A percentile compares a stretch with the other conserved stretches of the same genome.
Evolutionary conservation across 2,329 filamentous ascomycete species (phyloP).

Genomic region (Aspergillus awamori): DNA sequence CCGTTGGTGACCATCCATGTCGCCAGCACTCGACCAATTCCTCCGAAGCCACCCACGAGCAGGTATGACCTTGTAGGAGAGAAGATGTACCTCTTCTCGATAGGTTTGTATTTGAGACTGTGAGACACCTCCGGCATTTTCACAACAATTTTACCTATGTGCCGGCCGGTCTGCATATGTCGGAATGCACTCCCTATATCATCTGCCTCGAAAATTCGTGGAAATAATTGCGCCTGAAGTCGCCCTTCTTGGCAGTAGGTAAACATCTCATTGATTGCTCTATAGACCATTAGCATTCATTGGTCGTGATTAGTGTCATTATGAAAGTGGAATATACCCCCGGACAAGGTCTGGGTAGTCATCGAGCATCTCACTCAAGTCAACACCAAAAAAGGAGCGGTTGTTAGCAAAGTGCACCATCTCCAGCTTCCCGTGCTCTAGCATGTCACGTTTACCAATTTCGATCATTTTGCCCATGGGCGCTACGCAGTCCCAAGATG

Average conservation of each 20-base stretch:
- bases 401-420: conserved; percentile 12
- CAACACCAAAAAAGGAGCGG: conserved; percentile 14
- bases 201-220: not conserved
- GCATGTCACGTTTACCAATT: conserved; percentile 33
- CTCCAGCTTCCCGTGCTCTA: conserved; percentile 29
- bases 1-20: conserved; percentile 53
- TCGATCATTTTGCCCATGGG: conserved; percentile 33
- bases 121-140: conserved; percentile 10
- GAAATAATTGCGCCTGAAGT: not conserved
- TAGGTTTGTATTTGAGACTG: not conserved
- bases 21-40: conserved; percentile 57
- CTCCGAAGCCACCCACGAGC: conserved; percentile 59
- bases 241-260: conserved; percentile 2
- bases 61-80: conserved; percentile 52
- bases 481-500: conserved; percentile 32
- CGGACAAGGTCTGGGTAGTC: not conserved
- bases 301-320: too few species aligned
- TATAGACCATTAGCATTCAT: not conserved
- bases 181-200: conserved; percentile 8
- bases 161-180: conserved; percentile 13
- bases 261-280: not conserved
- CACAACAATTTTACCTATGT: conserved; percentile 16
- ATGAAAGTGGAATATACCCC: not conserved
- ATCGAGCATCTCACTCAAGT: conserved; percentile 1
- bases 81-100: conserved; percentile 1